These are phyloP conservation scores for Pisolithus albus DNA, from an alignment of 768 basidiomycete species.

Conservation along the genomic window DNA sequence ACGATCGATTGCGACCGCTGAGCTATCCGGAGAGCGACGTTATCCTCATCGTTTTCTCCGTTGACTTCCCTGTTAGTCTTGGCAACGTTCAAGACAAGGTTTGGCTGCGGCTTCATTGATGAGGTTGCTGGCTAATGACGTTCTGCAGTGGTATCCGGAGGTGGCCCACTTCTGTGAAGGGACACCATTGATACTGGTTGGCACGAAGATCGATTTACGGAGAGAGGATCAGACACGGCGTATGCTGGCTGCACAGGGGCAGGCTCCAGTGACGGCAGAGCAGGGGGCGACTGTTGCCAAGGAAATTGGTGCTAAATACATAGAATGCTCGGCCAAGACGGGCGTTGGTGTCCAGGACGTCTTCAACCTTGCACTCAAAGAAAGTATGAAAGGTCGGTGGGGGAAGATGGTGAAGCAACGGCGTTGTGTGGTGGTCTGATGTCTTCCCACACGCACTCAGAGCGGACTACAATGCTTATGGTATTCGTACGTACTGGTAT, in stretches of 20 bases:
- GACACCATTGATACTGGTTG: conserved; percentile 87
- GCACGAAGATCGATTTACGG: conserved; percentile 89
- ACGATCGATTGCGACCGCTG: conserved; percentile 79
- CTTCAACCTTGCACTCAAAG: conserved; percentile 80
- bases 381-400: conserved; percentile 81
- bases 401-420: conserved; percentile 62
- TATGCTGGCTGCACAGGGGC: conserved; percentile 87
- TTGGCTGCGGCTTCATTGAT: conserved; percentile 11
- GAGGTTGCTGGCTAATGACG: conserved; percentile 7
- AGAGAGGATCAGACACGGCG: conserved; percentile 78
- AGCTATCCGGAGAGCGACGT: conserved; percentile 87
- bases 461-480: conserved; percentile 7
- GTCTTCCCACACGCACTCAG: conserved; percentile 5
- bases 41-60: conserved; percentile 89
- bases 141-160: conserved; percentile 80
- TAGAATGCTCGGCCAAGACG: conserved; percentile 93
- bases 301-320: conserved; percentile 90
- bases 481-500: conserved; percentile 28
- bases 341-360: conserved; percentile 88
- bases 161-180: conserved; percentile 88
- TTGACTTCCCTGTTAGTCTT: conserved; percentile 88
- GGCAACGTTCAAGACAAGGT: conserved; percentile 90
- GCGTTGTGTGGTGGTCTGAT: conserved; percentile 58
- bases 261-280: conserved; percentile 69
- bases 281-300: conserved; percentile 82